Percentiles rank a stretch among this genome's conserved stretches.
These are phyloP conservation scores for Mikania micrantha DNA, from an alignment of 129 eudicot genomes.

Conservation along the genomic window DNA sequence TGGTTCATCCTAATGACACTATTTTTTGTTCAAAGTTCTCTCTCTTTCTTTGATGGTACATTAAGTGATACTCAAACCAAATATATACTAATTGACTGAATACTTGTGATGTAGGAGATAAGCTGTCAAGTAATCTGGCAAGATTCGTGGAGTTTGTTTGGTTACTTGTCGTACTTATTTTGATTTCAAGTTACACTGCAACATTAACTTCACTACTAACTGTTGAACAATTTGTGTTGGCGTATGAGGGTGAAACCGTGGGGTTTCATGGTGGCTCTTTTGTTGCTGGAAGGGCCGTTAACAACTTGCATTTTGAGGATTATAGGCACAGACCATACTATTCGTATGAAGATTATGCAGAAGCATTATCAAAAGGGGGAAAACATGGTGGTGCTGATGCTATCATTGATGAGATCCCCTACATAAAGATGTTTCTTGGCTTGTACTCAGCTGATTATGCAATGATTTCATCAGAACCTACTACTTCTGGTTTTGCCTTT, in stretches of 20 bases:
- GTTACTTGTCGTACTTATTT: conserved; percentile 34
- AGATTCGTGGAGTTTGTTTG: conserved; percentile 32
- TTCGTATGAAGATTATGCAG: conserved; percentile 19
- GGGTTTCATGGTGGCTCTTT: conserved; percentile 40
- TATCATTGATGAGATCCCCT: conserved; percentile 38
- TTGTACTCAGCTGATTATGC: conserved; percentile 25
- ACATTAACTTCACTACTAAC: conserved; percentile 38
- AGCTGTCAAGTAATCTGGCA: conserved; percentile 25
- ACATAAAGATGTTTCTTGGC: conserved; percentile 38
- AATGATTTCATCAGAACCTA: conserved; percentile 21
- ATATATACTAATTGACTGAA: not conserved
- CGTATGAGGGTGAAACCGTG: conserved; percentile 15
- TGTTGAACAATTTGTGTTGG: conserved; percentile 30
- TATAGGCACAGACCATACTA: conserved; percentile 7
- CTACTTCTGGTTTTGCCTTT: conserved; percentile 37
- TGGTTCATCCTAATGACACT: conserved; percentile 38
- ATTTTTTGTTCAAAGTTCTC: conserved; percentile 33
- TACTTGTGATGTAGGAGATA: conserved; percentile 11
- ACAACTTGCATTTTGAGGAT: conserved; percentile 21
- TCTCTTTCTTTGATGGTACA: not conserved
- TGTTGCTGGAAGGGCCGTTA: not conserved
- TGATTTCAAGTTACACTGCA: conserved; percentile 50
- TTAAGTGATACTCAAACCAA: no score
- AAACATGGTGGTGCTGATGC: conserved; percentile 40
- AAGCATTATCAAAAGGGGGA: conserved; percentile 33